A percentile compares a stretch with the other conserved stretches of the same genome.
These are phyloP conservation scores for Eucalyptus pauciflora DNA, from an alignment of 345 rosid genomes.

Conservation along the genomic window DNA sequence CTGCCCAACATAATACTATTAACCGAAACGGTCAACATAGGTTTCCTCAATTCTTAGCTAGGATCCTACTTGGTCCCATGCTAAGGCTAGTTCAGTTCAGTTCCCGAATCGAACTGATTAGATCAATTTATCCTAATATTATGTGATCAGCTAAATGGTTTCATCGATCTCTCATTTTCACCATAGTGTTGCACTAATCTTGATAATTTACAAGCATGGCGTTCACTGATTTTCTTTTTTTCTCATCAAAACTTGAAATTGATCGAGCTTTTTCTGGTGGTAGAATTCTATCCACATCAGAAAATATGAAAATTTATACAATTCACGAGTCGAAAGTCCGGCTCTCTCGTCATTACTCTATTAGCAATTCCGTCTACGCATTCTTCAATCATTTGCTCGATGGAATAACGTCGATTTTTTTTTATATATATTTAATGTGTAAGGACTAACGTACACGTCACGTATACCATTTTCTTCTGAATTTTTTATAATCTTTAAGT, in stretches of 20 bases:
- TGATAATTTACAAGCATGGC: background rate
- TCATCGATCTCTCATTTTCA: background rate
- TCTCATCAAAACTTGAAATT: background rate
- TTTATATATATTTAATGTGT: background rate
- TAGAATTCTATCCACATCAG: background rate
- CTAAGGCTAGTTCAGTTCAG: rapidly evolving
- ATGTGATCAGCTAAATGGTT: background rate
- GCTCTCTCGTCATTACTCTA: background rate
- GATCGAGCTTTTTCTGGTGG: background rate
- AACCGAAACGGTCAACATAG: background rate
- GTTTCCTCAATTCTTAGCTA: background rate
- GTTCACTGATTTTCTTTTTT: background rate
- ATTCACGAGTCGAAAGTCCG: background rate
- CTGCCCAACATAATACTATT: background rate
- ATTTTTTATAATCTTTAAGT: background rate
- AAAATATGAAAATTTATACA: background rate
- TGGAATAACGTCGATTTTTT: background rate
- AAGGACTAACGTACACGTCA: background rate
- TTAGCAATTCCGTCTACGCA: background rate
- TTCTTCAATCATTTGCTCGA: background rate
- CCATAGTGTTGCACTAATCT: background rate
- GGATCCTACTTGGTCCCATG: background rate
- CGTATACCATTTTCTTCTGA: background rate
- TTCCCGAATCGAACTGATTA: rapidly evolving
- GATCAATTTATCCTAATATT: background rate